Base-by-base conservation (phyloP, 805 yeast genomes). In the Metschnikowia amazonensis region DNA sequence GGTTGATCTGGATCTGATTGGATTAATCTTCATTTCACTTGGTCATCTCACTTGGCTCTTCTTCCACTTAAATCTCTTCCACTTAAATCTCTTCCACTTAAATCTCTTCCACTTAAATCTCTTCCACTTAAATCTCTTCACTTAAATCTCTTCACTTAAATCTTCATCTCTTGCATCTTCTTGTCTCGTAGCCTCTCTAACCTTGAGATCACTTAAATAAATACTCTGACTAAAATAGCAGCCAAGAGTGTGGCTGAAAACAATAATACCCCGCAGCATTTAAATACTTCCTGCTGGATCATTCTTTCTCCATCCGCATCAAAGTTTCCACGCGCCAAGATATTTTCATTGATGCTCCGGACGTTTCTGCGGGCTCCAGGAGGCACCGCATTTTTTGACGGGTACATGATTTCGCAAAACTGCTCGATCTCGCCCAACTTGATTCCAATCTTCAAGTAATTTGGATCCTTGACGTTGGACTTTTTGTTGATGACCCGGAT, bases 401-500 rank as follows among this genome's bases (percentile, higher is more conserved):
- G 94, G 62, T 81, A 81, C 77, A 86, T 74, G 42, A 74, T 72
- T 62, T 92, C 96, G 58, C 92, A 82, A 65, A 80, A 85, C 69
- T 87, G 96, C 60, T 89, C 96, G 52, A 94, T 80, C 65, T 86
- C 85, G 43, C 94, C 96, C 64, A 96, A 86, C 52, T 80, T 79
- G 53, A 88, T 80, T 57, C 95, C 95, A 54, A 94, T 79, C 49
- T 81, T 78, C 59, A 90, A 72, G 66, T 87, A 92, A 69, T 85
- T 85, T 51, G 96, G 95, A 69, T 92, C 98, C 30, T 75, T 69
- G 27, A 90, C 94, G 11, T 79, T 76, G 40, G 92, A 80, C 65
- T 84, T 82, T 53, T 81, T 84, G 66, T 90, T 94, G 57, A 94
- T 89, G 42, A 72, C 73, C 60, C 84, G 80, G 43, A 86, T 68